Evolutionary conservation across 176 grass and related monocot genomes (phyloP), one percentile per base, ranked within the genome.

Genomic region (Tuctoria greenei): DNA sequence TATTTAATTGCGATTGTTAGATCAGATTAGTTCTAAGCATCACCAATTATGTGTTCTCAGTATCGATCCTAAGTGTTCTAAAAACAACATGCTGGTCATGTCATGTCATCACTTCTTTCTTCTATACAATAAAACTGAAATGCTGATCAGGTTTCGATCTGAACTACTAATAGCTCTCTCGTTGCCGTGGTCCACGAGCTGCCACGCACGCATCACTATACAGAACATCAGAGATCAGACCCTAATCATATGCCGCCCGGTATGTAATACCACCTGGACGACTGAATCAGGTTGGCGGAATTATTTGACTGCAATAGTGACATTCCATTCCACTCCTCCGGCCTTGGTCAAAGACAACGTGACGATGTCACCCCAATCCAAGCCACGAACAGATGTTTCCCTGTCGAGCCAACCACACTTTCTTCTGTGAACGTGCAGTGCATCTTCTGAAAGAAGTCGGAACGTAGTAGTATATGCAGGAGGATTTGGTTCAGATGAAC

Each of bases 361-460:
- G 74, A 72, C 10, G 35, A 50, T 60, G 73, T 40, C 79, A 26
- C 84, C 66, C 61, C 75, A 17, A 65, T 50, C 43, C 72, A 73
- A 59, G 73, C 85, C 62, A 78, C 73, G 73, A 59, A 60, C 67
- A 50, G 23, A 64, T 78, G 79, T 66, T 65, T 16, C 67, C 61
- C 79, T 61, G 74, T 66, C 61, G 14, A 58, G 80, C 24, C 79
- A 78, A 47, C 58, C 10, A 36, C 11, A 2, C 25, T 50, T 77
- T 51, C 3, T 31, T 31, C 31, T 3, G 31, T 31, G 31, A 43
- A 82, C 85, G 85, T 79, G 85, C 85, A 31, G 3, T 8, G 79
- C 85, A 87, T 78, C 85, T 67, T 77, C 34, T 43, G n/a, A 42
- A 4, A n/a, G 16, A 59, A 76, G 44, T 26, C 37, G 34, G 79